Conservation (phyloP, 192 early-diverging fungal genomes). For the Backusella psychrophila region DNA sequence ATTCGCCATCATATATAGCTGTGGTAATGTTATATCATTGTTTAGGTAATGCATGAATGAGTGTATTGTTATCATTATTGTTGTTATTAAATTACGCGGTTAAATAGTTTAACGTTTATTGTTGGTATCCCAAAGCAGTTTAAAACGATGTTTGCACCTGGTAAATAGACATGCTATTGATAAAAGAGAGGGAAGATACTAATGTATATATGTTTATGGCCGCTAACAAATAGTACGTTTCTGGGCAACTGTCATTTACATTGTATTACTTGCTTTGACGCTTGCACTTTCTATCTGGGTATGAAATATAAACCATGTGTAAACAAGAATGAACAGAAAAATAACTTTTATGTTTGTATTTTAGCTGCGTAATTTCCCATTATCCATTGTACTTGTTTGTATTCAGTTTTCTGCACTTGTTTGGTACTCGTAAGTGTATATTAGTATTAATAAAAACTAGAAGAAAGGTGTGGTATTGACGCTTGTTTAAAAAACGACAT, state of each 20-base stretch:
- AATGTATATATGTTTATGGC: background rate
- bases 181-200: background rate
- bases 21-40: conserved; percentile 87
- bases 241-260: conserved; percentile 17
- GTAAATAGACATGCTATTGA: conserved; percentile 16
- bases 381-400: conserved; percentile 80
- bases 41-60: conserved; percentile 43
- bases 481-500: conserved; percentile 20
- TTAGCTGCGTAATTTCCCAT: conserved; percentile 53
- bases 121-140: conserved; percentile 85
- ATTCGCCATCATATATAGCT: conserved; percentile 89
- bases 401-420: conserved; percentile 88
- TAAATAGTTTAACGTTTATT: conserved; percentile 80
- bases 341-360: background rate
- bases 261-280: conserved; percentile 52
- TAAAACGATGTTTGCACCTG: conserved; percentile 78
- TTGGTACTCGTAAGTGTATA: conserved; percentile 63
- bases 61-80: background rate
- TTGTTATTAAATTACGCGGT: background rate
- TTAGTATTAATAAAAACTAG: background rate
- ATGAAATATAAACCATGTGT: conserved; percentile 12
- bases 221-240: conserved; percentile 8
- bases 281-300: conserved; percentile 11
- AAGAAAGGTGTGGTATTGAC: background rate
- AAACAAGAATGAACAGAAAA: background rate